phyloP scores from a whole-genome alignment of 805 yeast genomes.

The Debaryomyces castellii region DNA sequence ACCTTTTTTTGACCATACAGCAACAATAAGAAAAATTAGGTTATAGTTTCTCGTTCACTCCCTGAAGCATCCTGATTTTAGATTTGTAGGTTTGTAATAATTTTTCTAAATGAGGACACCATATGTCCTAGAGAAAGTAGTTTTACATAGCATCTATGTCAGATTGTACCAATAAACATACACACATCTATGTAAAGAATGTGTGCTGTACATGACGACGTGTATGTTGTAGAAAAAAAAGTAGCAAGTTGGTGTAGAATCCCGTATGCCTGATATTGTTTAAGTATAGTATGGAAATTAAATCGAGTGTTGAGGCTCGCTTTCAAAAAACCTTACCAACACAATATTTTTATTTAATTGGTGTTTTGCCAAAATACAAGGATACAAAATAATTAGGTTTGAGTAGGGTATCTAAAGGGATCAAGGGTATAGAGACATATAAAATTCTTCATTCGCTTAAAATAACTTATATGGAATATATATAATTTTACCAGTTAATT shows the following conservation, averaged over 20 bases:
- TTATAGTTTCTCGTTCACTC: not conserved
- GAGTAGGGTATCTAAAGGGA: not conserved
- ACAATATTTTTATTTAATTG: not conserved
- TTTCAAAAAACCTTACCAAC: not conserved
- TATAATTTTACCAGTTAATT: not conserved
- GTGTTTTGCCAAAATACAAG: not conserved
- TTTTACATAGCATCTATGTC: too few species aligned
- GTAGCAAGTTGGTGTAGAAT: not conserved
- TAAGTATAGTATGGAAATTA: not conserved
- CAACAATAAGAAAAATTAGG: not conserved
- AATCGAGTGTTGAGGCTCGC: constrained; percentile 1
- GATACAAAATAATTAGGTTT: not conserved
- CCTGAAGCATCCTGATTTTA: not conserved
- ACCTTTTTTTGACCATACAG: not conserved
- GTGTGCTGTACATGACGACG: too few species aligned
- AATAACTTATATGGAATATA: not conserved
- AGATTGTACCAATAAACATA: too few species aligned
- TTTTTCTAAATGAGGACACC: too few species aligned
- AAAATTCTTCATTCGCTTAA: not conserved
- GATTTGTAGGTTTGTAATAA: too few species aligned
- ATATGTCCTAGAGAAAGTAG: too few species aligned
- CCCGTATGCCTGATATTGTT: not conserved
- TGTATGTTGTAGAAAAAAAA: too few species aligned
- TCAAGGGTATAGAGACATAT: not conserved
- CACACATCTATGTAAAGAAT: too few species aligned